Evolutionary conservation across 768 basidiomycete species (phyloP).

Genomic region (Leccinum rimulosum): DNA sequence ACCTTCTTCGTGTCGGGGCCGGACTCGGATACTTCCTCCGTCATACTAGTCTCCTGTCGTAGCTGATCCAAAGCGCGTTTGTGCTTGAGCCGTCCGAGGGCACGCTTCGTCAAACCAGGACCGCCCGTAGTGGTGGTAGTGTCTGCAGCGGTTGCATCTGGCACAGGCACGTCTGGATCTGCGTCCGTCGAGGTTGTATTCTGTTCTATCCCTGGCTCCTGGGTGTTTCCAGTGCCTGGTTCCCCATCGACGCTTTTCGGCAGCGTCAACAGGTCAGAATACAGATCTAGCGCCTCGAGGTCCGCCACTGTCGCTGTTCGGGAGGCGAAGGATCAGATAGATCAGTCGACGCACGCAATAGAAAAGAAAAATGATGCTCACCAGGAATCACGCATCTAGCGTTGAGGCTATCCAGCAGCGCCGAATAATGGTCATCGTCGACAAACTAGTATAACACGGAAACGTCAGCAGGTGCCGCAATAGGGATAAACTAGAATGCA

Average conservation of each 20-base stretch:
- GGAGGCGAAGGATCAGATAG: background rate
- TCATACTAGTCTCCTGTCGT: slow-evolving; percentile 11
- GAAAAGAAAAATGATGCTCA: slow-evolving; percentile 24
- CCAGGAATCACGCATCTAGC: slow-evolving; percentile 45
- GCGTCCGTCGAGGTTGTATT: background rate
- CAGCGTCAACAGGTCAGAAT: slow-evolving; percentile 51
- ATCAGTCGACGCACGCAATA: background rate
- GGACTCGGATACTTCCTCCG: slow-evolving; percentile 6
- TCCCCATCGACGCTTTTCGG: slow-evolving; percentile 57
- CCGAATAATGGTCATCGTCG: slow-evolving; percentile 15
- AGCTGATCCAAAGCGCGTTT: slow-evolving; percentile 42
- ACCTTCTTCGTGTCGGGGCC: slow-evolving; percentile 17
- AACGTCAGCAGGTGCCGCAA: background rate
- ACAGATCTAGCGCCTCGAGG: slow-evolving; percentile 56
- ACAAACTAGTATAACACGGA: slow-evolving; percentile 17
- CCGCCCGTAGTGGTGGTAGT: background rate
- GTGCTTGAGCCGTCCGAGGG: slow-evolving; percentile 49
- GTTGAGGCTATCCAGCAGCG: slow-evolving; percentile 46
- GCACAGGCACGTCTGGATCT: background rate
- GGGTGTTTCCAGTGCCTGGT: slow-evolving; percentile 33
- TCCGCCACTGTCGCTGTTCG: slow-evolving; percentile 48
- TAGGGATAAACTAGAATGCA: background rate
- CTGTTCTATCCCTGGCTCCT: slow-evolving; percentile 25
- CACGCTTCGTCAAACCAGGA: slow-evolving; percentile 40
- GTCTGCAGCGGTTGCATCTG: slow-evolving; percentile 14